Base-by-base conservation (phyloP, 257 asterid genomes). In the Solanum medicagineum region DNA sequence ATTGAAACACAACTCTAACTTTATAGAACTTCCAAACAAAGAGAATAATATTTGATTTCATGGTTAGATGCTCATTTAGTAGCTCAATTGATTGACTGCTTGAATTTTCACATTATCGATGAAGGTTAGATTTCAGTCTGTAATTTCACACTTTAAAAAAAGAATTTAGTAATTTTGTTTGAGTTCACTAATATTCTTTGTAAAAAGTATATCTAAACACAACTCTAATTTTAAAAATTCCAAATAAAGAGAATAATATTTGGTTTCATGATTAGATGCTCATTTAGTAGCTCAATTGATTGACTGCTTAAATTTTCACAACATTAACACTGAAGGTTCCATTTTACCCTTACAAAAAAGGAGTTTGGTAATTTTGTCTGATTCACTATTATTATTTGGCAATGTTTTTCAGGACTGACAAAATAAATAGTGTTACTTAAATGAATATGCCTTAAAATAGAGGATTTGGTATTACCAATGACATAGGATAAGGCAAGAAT, bases 381-480 rank as follows among this genome's bases (percentile, higher is more conserved):
- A 62, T n/a, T 56, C 16, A 75, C 17, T 68, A 74, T 62, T 83
- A 59, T 65, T 9, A 81, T 55, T 36, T 65, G 65, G 12, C n/a
- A 68, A 80, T 56, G 42, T 36, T 36, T 53, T 47, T 71, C 22
- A n/a, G 68, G 63, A 55, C 14, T 63, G 47, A 60, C 73, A 62
- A 83, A 62, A 7, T 73, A 32, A 51, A 53, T 14, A 81, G 17
- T 66, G 84, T 53, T 71, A 15, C 75, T 60, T 87, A 62, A 17
- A 81, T 85, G 40, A 71, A 14, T 16, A 32, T 45, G 60, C 66
- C 84, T 86, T 75, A 73, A 19, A 26, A 56, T 47, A 59, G 55
- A 85, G 45, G 40, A 63, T 74, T 87, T 63, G 87, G 82, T 77
- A 53, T 54, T 73, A 87, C 84, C 87, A 69, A 81, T 74, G 89